Evolutionary conservation across 495 filamentous ascomycete species (phyloP), one percentile per base, ranked within the genome.

Genomic region (Penicillium ucsense): DNA sequence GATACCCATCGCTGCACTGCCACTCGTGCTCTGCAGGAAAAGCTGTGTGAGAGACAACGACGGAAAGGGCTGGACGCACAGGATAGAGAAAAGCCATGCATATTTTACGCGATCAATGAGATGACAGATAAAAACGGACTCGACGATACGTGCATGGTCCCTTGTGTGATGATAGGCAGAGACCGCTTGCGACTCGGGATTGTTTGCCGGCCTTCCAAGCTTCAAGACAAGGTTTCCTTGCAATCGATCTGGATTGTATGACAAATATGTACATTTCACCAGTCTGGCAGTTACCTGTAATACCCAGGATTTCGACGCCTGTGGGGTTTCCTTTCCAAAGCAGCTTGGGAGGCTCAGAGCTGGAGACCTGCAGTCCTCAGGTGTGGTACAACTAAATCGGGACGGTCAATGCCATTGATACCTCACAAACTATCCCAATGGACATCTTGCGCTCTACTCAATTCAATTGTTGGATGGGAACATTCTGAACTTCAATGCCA

Each of bases 61-160:
- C 36, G 51, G 46, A 32, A 33, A 41, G 35, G 4, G 35, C 45
- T 46, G 52, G 56, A 45, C 48, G 41, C 56, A 55, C 53, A 45
- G 57, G 52, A 67, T 59, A 62, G 53, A 60, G 67, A 70, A 71
- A 67, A 64, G 4, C 58, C 59, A 63, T 64, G 61, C 58, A 61
- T 59, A 58, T 58, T 20, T 64, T 66, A 63, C 56, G 64, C 58
- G 66, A 65, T 57, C 64, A 57, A 67, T 60, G 65, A 65, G 53
- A 45, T 12, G 43, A 45, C 35, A 34, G 36, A 64, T 55, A 50
- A 59, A 34, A 53, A 55, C 20, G 20, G 64, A 47, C 50, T 59
- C 46, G 48, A 62, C 57, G 64, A 58, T 62, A 10, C 64, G 55
- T 52, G 57, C 60, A 56, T 60, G 62, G 58, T 58, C 39, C 47